Base-by-base conservation (phyloP, 2,329 filamentous ascomycete species). In the Arthrocladium fulminans region DNA sequence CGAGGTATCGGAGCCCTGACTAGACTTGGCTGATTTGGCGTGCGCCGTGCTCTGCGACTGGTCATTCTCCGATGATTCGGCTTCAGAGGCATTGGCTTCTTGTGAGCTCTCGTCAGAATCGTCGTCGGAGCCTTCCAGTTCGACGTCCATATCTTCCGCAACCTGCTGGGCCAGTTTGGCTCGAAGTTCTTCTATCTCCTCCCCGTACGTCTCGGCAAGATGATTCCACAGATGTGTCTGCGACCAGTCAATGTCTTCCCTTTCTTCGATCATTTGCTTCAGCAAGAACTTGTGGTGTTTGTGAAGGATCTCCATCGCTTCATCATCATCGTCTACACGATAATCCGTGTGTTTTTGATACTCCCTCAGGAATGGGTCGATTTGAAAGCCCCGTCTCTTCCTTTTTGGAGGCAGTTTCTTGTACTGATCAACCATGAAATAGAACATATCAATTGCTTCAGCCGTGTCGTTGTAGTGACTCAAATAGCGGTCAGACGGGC, bases 381-480 rank as follows among this genome's bases (percentile, higher is more conserved):
- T 54, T 41, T 49, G 49, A 44, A 57, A 57, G 5, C 57, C 57
- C 9, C 50, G 44, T 22, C 46, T 44, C 45, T 56, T 56, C 45
- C 54, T 54, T 35, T 56, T 57, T 23, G 47, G 50, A 15, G 49
- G 45, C 20, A 59, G 48, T 54, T 66, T 68, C 43, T 66, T 61
- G 55, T 81, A 74, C 19, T 73, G 70, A 57, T 83, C 80, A n/a
- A 73, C 73, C 41, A 80, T 61, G 58, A 79, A 81, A 59, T 81
- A 82, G 7, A 81, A 65, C 50, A 80, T 58, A 54, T 77, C 70
- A 29, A 83, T 73, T 1, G 76, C 77, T 60, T 80, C 72, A 2
- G 74, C 65, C 67, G 81, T 81, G 19, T 74, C 69, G 40, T 73
- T 67, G 61, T 73, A 80, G 35, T 59, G 51, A 32, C 44, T 60